Conservation (phyloP, 371 early-diverging fungal species). For the Batrachochytrium dendrobatidis region DNA sequence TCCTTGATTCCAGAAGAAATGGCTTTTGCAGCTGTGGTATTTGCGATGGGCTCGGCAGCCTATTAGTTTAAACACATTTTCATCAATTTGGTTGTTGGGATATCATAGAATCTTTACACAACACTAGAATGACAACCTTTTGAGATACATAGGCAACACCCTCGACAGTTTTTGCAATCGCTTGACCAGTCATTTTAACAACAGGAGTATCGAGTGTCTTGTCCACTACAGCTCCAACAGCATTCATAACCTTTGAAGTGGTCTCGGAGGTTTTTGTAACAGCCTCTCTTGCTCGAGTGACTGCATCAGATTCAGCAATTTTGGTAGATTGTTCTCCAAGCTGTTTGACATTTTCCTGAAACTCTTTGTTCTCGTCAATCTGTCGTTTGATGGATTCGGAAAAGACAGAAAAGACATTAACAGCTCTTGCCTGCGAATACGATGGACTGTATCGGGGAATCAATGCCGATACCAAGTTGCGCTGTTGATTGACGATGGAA, state of each 20-base stretch:
- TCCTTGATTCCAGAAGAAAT: slow-evolving; percentile 78
- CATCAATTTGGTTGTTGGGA: too few species aligned
- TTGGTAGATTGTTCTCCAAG: slow-evolving; percentile 72
- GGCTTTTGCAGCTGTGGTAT: slow-evolving; percentile 67
- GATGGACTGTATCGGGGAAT: too few species aligned
- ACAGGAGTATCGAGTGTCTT: slow-evolving; percentile 43
- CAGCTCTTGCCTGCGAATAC: background rate
- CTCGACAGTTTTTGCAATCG: slow-evolving; percentile 13
- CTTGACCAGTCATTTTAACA: slow-evolving; percentile 26
- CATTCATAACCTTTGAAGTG: slow-evolving; percentile 26
- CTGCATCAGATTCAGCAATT: slow-evolving; percentile 76
- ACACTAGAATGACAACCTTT: too few species aligned
- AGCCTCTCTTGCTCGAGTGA: slow-evolving; percentile 82
- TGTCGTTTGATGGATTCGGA: slow-evolving; percentile 81
- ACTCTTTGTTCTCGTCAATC: slow-evolving; percentile 84
- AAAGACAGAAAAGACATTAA: slow-evolving; percentile 45
- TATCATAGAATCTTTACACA: too few species aligned
- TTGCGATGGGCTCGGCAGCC: slow-evolving; percentile 42
- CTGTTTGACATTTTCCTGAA: slow-evolving; percentile 80
- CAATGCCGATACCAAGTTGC: too few species aligned
- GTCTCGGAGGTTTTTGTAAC: slow-evolving; percentile 68
- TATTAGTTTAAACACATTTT: slow-evolving; percentile 11
- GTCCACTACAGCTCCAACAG: slow-evolving; percentile 27
- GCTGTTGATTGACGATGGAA: too few species aligned
- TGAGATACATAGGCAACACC: slow-evolving; percentile 20